phyloP scores from a whole-genome alignment of 257 asterid species.

The Solanum chilense region DNA sequence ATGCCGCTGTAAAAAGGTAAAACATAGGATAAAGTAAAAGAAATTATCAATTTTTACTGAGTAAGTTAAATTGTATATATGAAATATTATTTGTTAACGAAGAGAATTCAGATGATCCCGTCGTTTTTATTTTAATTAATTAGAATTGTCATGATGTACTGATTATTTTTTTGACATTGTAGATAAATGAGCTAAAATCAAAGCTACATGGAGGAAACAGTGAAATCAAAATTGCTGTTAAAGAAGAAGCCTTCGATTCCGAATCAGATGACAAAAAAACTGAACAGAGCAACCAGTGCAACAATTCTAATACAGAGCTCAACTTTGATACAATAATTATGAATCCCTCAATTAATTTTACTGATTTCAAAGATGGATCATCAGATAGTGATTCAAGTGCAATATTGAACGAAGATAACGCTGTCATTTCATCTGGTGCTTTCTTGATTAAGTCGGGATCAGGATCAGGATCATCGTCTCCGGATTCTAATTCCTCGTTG shows the following conservation, averaged over 20 bases:
- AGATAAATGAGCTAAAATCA: slow-evolving; percentile 57
- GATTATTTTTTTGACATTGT: background rate
- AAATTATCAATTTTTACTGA: background rate
- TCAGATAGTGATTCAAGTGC: slow-evolving; percentile 81
- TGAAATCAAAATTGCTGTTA: slow-evolving; percentile 24
- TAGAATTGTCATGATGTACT: background rate
- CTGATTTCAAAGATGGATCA: slow-evolving; percentile 57
- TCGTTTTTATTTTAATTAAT: background rate
- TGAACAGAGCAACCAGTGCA: background rate
- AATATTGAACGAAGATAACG: slow-evolving; percentile 57
- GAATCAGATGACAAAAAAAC: slow-evolving; percentile 28
- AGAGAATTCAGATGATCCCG: background rate
- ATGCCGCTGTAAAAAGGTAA: background rate
- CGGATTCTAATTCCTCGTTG: background rate
- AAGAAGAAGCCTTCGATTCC: slow-evolving; percentile 36
- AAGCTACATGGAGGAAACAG: slow-evolving; percentile 27
- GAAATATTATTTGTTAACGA: background rate
- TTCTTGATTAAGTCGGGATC: slow-evolving; percentile 8
- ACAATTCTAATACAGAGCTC: slow-evolving; percentile 14
- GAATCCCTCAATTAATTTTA: slow-evolving; percentile 12
- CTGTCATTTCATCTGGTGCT: slow-evolving; percentile 30
- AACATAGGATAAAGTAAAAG: background rate
- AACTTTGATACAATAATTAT: slow-evolving; percentile 12
- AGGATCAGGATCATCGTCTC: background rate
- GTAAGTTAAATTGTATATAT: background rate